Percentiles rank a stretch among this genome's conserved stretches.
These are phyloP conservation scores for Aureobasidium mangrovei DNA, from an alignment of 2,329 filamentous ascomycete species.

Conservation along the genomic window DNA sequence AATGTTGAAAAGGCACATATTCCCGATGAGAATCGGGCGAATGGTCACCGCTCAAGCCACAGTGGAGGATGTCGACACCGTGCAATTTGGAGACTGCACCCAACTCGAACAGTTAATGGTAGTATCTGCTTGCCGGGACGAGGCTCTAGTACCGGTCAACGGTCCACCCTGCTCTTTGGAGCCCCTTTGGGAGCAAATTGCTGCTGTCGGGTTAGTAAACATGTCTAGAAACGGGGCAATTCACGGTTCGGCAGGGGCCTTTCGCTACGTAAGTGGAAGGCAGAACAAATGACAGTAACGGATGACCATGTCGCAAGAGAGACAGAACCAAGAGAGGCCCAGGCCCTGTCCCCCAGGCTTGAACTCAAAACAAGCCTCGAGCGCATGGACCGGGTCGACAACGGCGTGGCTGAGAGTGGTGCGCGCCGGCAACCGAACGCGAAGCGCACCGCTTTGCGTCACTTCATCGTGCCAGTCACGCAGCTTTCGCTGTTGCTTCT, in stretches of 20 bases:
- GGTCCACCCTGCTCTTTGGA: background rate
- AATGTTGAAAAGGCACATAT: background rate
- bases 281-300: background rate
- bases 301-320: background rate
- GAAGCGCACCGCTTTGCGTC: background rate
- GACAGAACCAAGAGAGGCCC: background rate
- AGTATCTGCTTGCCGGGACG: background rate
- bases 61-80: background rate
- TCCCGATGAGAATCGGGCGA: background rate
- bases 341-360: slow-evolving; percentile 4
- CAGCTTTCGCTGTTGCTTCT: slow-evolving; percentile 5
- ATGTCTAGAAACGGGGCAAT: background rate
- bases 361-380: slow-evolving; percentile 13
- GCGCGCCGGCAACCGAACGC: slow-evolving; percentile 5
- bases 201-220: too few species aligned
- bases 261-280: too few species aligned
- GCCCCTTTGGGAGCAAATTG: background rate
- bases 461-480: background rate
- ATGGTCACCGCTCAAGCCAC: slow-evolving; percentile 4
- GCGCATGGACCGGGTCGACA: background rate
- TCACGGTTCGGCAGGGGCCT: too few species aligned
- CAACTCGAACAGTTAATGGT: too few species aligned
- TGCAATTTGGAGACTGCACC: too few species aligned
- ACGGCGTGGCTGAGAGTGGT: background rate
- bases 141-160: slow-evolving; percentile 3